Percentiles rank a stretch among this genome's conserved stretches.
These are phyloP conservation scores for Penicillium verhagenii DNA, from an alignment of 495 filamentous ascomycete species.

Conservation along the genomic window DNA sequence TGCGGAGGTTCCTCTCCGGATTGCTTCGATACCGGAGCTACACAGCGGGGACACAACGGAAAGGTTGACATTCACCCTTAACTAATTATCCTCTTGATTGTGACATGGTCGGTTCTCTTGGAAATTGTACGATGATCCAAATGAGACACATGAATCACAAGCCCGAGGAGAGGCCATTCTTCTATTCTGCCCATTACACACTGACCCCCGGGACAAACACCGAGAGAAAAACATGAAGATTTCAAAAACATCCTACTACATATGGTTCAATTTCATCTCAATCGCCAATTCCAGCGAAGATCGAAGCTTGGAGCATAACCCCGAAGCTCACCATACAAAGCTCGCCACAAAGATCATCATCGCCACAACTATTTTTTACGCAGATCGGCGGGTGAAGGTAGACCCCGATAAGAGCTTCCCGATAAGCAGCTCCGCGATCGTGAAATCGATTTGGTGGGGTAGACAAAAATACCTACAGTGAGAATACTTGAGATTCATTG, in stretches of 20 bases:
- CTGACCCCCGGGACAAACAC: too few species aligned
- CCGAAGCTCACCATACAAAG: neutral
- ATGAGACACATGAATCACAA: neutral
- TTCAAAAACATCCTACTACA: too few species aligned
- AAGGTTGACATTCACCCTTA: neutral
- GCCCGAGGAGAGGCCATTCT: too few species aligned
- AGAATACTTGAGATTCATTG: too few species aligned
- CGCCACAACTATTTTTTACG: too few species aligned
- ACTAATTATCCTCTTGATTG: neutral
- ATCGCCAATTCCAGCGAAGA: too few species aligned
- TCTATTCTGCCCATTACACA: too few species aligned
- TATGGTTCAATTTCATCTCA: too few species aligned
- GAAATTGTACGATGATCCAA: neutral
- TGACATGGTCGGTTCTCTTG: neutral
- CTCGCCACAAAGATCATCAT: too few species aligned
- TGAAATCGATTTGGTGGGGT: neutral
- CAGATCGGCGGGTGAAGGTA: neutral
- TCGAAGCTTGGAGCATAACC: neutral
- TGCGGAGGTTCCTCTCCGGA: neutral
- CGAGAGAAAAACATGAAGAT: too few species aligned
- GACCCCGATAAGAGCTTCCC: neutral
- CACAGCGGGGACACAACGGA: neutral
- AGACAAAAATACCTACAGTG: too few species aligned
- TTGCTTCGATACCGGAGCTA: constrained; percentile 2
- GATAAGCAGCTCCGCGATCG: neutral